Evolutionary conservation across 331 rosid genomes (phyloP).

Genomic region (Erythrophleum ivorense): DNA sequence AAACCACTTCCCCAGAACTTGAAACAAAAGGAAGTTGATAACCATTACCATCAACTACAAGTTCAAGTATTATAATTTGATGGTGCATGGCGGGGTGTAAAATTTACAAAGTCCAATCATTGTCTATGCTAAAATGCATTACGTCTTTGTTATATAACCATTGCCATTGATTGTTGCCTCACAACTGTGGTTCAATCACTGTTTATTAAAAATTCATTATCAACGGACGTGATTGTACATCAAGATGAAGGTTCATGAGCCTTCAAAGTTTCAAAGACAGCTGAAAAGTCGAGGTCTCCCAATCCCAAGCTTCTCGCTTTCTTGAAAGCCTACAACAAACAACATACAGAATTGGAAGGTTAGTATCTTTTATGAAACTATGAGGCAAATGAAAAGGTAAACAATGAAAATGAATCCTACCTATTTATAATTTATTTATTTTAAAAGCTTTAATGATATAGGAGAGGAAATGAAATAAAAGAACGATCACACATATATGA

Average conservation of each 20-base stretch:
- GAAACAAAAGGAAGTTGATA: no score
- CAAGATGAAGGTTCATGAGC: slow-evolving; percentile 42
- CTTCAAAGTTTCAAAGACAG: slow-evolving; percentile 70
- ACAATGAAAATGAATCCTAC: background rate
- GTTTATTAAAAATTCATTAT: background rate
- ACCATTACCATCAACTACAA: slow-evolving; percentile 1
- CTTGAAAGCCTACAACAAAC: slow-evolving; percentile 69
- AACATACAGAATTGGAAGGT: slow-evolving; percentile 26
- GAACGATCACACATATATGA: background rate
- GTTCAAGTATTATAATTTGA: slow-evolving; percentile 2
- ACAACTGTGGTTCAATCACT: slow-evolving; percentile 25
- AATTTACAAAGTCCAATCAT: slow-evolving; percentile 27
- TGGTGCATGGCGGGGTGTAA: background rate
- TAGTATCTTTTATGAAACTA: background rate
- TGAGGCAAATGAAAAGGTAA: background rate
- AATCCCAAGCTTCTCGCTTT: slow-evolving; percentile 83
- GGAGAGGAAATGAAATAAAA: background rate
- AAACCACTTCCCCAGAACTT: no score
- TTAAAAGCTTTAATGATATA: background rate
- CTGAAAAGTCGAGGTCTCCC: slow-evolving; percentile 86
- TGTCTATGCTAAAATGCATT: slow-evolving; percentile 17
- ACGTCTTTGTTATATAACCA: slow-evolving; percentile 26
- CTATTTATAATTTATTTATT: background rate
- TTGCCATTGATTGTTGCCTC: slow-evolving; percentile 11
- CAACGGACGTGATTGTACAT: slow-evolving; percentile 11